Evolutionary conservation across 225 moss, liverwort and hornwort genomes (phyloP).

Genomic region (Polytrichum commune): DNA sequence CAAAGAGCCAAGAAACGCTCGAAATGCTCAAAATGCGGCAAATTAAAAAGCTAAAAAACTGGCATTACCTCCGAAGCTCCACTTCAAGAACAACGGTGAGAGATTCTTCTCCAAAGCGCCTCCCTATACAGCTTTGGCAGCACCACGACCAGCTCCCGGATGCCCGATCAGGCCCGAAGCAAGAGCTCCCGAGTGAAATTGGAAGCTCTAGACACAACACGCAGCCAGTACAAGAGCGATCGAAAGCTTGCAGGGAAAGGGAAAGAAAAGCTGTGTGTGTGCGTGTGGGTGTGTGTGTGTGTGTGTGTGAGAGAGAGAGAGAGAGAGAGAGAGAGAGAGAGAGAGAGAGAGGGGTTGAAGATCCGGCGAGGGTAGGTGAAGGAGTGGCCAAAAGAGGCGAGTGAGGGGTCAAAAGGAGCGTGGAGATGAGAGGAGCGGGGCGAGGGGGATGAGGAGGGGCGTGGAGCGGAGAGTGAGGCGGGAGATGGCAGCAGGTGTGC

Average conservation of each 20-base stretch:
- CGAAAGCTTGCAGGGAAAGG: not conserved
- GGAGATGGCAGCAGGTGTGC: conserved; percentile 40
- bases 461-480: not conserved
- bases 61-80: not conserved
- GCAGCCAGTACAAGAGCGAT: conserved; percentile 3
- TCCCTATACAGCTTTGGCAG: not conserved
- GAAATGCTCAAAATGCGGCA: not conserved
- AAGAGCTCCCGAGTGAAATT: not conserved
- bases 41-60: not conserved
- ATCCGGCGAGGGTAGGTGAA: conserved; percentile 2
- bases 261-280: not conserved
- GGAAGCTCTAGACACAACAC: not conserved
- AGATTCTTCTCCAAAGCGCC: not conserved
- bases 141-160: not conserved
- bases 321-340: not conserved
- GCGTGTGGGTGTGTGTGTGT: too few species aligned
- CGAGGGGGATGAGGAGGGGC: conserved; percentile 2
- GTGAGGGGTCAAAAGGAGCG: conserved; percentile 21
- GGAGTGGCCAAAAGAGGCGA: conserved; percentile 10
- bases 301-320: too few species aligned
- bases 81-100: not conserved
- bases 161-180: not conserved
- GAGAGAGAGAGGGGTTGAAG: not conserved
- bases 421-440: not conserved
- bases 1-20: not conserved